Percentiles rank a stretch among this genome's conserved stretches.
phyloP scores from a whole-genome alignment of 495 filamentous ascomycete genomes.

The Tuber brumale region DNA sequence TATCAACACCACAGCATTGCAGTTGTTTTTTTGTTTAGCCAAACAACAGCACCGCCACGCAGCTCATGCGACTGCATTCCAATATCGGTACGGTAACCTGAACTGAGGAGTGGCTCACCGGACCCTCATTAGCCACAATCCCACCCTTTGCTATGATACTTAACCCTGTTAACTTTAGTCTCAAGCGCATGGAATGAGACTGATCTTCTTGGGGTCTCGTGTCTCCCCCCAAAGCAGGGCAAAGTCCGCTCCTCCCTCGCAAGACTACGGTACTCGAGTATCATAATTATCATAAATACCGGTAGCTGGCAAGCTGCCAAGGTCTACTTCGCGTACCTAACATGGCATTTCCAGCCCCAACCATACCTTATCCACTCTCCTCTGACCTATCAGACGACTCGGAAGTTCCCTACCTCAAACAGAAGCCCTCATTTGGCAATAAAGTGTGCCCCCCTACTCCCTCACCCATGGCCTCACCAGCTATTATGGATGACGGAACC shows the following conservation, averaged over 20 bases:
- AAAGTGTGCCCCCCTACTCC: conserved; percentile 10
- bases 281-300: too few species aligned
- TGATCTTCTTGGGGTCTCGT: background rate
- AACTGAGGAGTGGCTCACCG: background rate
- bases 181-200: background rate
- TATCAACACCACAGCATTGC: background rate
- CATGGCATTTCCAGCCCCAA: conserved; percentile 25
- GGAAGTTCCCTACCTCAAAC: conserved; percentile 9
- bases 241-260: background rate
- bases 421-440: conserved; percentile 8
- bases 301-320: background rate
- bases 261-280: background rate
- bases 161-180: background rate
- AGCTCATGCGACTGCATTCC: background rate
- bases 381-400: conserved; percentile 18
- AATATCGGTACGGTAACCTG: background rate
- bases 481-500: conserved; percentile 4
- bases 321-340: background rate
- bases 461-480: conserved; percentile 9
- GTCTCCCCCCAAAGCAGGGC: background rate
- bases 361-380: conserved; percentile 26
- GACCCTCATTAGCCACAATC: background rate
- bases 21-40: background rate
- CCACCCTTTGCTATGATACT: background rate
- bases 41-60: background rate